Evolutionary conservation across 1,284 basidiomycete species (phyloP).

Genomic region (Fomes fomentarius): DNA sequence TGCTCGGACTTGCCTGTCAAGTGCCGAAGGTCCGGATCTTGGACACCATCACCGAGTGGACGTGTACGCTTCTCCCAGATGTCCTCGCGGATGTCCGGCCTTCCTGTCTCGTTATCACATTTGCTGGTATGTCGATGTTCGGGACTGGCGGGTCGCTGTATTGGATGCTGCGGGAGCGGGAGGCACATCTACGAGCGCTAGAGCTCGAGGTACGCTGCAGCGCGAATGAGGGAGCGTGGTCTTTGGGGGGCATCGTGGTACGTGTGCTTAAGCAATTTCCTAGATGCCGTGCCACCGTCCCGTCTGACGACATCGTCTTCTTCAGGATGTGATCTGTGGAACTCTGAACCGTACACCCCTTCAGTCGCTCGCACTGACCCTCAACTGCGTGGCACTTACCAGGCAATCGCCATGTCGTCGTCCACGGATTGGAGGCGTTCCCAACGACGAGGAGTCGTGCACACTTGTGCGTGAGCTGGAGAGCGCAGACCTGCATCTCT

Average conservation of each 20-base stretch:
- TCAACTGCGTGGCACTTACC: constrained; percentile 6
- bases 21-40: constrained; percentile 6
- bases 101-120: neutral
- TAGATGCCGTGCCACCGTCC: too few relatives aligned
- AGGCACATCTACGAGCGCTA: constrained; percentile 3
- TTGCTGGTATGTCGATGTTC: neutral
- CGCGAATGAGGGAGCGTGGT: neutral
- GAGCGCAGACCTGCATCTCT: neutral
- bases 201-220: constrained; percentile 6
- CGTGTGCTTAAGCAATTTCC: neutral
- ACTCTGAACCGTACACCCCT: neutral
- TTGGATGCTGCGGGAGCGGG: neutral
- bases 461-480: neutral
- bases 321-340: constrained; percentile 3
- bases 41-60: neutral
- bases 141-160: neutral
- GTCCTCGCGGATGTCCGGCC: constrained; percentile 10
- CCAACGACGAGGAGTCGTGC: neutral
- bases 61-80: neutral
- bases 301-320: neutral
- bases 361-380: constrained; percentile 4
- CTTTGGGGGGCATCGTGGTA: neutral
- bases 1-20: constrained; percentile 12
- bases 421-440: too few relatives aligned
- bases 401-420: neutral